Evolutionary conservation across 1,284 basidiomycete species (phyloP).

Genomic region (Heterobasidion parviporum): DNA sequence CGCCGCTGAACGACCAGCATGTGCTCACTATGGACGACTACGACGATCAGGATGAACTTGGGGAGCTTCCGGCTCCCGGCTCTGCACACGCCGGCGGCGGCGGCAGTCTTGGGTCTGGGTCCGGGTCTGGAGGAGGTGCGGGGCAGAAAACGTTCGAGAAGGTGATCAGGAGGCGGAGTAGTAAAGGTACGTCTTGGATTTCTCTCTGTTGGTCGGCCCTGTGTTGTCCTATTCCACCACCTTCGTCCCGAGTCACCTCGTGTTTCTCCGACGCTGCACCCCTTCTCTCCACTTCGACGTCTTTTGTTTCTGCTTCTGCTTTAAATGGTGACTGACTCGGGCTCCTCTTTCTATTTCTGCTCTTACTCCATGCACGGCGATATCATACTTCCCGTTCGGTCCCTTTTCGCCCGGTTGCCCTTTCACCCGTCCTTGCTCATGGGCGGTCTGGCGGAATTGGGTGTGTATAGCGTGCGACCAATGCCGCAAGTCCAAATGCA

Average conservation of each 20-base stretch:
- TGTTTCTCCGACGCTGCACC: no score
- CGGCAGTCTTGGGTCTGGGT: conserved; percentile 7
- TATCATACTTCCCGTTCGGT: background rate
- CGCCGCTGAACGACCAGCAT: conserved; percentile 5
- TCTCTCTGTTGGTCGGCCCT: background rate
- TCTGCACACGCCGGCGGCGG: conserved; percentile 11
- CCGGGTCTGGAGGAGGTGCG: conserved; percentile 11
- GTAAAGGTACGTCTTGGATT: conserved; percentile 46
- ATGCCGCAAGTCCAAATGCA: conserved; percentile 75
- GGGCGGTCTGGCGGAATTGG: background rate
- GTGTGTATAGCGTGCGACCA: conserved; percentile 58
- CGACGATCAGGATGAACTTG: conserved; percentile 26
- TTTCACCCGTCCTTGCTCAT: background rate
- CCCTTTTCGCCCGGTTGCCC: background rate
- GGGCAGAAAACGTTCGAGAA: conserved; percentile 32
- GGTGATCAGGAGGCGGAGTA: conserved; percentile 51
- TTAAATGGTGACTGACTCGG: background rate
- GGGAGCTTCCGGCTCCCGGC: conserved; percentile 18
- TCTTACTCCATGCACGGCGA: background rate
- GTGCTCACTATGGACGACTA: conserved; percentile 24
- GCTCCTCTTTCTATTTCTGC: background rate
- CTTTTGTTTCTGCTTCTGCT: background rate
- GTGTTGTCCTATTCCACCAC: background rate
- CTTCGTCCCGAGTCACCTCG: no score
- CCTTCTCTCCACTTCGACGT: background rate